A percentile compares a stretch with the other conserved stretches of the same genome.
phyloP scores from a whole-genome alignment of 2,329 filamentous ascomycete genomes.

The Myotisia sp. region DNA sequence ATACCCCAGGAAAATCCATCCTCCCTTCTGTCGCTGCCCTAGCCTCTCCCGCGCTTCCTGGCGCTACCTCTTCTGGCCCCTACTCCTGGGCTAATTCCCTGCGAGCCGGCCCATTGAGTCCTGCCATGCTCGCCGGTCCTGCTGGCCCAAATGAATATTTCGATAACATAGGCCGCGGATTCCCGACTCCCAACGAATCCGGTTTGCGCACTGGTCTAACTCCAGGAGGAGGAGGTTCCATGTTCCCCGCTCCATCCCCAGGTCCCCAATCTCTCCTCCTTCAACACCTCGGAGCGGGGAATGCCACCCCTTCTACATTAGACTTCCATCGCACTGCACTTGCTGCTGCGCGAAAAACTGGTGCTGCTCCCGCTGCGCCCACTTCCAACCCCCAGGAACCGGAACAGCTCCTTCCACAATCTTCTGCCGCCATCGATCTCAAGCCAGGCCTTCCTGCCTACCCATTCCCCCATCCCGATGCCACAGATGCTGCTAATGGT shows the following conservation, averaged over 20 bases:
- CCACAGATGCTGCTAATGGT: slow-evolving; percentile 86
- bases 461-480: slow-evolving; percentile 73
- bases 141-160: slow-evolving; percentile 69
- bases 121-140: slow-evolving; percentile 88
- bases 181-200: slow-evolving; percentile 93
- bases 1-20: slow-evolving; percentile 70
- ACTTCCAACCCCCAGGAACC: slow-evolving; percentile 31
- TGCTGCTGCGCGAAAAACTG: slow-evolving; percentile 54
- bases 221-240: slow-evolving; percentile 86
- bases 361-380: slow-evolving; percentile 25
- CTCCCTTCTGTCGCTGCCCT: slow-evolving; percentile 80
- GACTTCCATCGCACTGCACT: slow-evolving; percentile 93
- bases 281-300: slow-evolving; percentile 62
- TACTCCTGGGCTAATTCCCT: slow-evolving; percentile 79
- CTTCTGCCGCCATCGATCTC: slow-evolving; percentile 33
- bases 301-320: slow-evolving; percentile 74
- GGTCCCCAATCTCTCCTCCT: slow-evolving; percentile 66
- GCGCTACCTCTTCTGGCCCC: slow-evolving; percentile 51
- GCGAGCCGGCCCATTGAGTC: slow-evolving; percentile 82
- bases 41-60: slow-evolving; percentile 76
- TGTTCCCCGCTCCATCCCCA: slow-evolving; percentile 87
- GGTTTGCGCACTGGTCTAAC: slow-evolving; percentile 82
- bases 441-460: slow-evolving; percentile 42
- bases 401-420: slow-evolving; percentile 21
- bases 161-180: slow-evolving; percentile 60